Conservation (phyloP, 257 asterid genomes). For the Cruciata laevipes region DNA sequence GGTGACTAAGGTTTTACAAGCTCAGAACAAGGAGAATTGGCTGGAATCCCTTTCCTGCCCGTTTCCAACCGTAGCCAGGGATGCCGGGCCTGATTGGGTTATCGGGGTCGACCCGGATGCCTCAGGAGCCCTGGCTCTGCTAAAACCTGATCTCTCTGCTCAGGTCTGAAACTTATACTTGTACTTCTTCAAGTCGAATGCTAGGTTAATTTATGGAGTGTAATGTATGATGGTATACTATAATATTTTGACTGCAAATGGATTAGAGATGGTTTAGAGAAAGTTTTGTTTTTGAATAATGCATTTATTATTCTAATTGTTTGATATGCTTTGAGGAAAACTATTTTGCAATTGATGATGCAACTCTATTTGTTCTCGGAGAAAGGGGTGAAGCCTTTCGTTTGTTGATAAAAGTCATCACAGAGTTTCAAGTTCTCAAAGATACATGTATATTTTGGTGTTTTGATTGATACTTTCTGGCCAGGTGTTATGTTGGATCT, state of each 20-base stretch:
- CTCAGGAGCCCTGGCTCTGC: conserved; percentile 69
- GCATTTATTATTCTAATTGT: background rate
- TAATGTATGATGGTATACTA: background rate
- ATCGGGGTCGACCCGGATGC: conserved; percentile 72
- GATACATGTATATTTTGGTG: too few species aligned
- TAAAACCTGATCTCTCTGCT: conserved; percentile 52
- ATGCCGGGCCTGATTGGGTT: conserved; percentile 51
- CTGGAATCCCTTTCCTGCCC: conserved; percentile 61
- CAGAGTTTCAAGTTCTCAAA: background rate
- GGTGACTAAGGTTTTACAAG: background rate
- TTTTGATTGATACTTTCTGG: conserved; percentile 4
- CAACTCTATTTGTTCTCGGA: background rate
- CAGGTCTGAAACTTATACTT: conserved; percentile 28
- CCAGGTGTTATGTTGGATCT: background rate
- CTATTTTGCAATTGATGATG: background rate
- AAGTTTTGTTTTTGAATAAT: background rate
- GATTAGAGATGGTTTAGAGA: background rate
- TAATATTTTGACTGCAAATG: background rate
- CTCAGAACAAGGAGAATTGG: background rate
- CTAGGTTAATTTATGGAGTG: too few species aligned
- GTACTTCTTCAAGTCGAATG: background rate
- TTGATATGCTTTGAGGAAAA: background rate
- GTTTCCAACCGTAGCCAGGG: conserved; percentile 15
- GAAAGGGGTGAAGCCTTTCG: background rate
- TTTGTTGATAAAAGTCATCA: background rate